phyloP scores from a whole-genome alignment of 805 yeast species.

The Priceomyces haplophilus region DNA sequence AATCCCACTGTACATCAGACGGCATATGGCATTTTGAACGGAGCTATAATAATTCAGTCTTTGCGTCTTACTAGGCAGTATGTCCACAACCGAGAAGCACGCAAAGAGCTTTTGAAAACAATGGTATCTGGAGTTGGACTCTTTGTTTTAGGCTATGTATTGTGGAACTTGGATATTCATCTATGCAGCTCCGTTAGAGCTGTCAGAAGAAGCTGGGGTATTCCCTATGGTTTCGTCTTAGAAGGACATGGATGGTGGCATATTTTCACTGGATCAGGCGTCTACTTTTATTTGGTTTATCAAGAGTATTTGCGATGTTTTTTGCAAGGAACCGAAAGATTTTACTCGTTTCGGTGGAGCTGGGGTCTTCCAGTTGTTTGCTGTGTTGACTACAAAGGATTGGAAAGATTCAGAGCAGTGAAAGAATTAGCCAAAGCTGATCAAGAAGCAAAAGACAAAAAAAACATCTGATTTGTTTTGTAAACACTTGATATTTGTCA shows the following conservation, averaged over 20 bases:
- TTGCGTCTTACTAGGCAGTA: constrained; percentile 46
- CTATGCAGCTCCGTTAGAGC: constrained; percentile 60
- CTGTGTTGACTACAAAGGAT: constrained; percentile 26
- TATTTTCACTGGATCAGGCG: constrained; percentile 78
- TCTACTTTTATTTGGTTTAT: constrained; percentile 78
- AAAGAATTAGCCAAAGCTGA: constrained; percentile 16
- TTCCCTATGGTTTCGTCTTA: constrained; percentile 80
- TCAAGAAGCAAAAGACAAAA: constrained; percentile 9
- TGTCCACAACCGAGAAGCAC: constrained; percentile 49
- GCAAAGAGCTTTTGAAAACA: constrained; percentile 49
- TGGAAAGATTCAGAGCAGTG: constrained; percentile 15
- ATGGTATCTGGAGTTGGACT: constrained; percentile 57
- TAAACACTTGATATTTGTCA: constrained; percentile 3
- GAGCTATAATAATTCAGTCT: constrained; percentile 65
- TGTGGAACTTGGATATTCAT: constrained; percentile 90
- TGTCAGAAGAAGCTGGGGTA: constrained; percentile 63
- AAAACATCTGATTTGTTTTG: constrained; percentile 9
- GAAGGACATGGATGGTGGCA: constrained; percentile 99
- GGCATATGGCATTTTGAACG: constrained; percentile 76
- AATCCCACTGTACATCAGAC: constrained; percentile 89
- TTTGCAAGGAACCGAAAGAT: constrained; percentile 53
- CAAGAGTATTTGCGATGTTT: constrained; percentile 71
- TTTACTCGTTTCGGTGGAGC: constrained; percentile 57
- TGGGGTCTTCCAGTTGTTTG: constrained; percentile 56
- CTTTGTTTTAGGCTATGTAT: constrained; percentile 70